Evolutionary conservation across 176 grass and related monocot genomes (phyloP).

Genomic region (Carex pumila): DNA sequence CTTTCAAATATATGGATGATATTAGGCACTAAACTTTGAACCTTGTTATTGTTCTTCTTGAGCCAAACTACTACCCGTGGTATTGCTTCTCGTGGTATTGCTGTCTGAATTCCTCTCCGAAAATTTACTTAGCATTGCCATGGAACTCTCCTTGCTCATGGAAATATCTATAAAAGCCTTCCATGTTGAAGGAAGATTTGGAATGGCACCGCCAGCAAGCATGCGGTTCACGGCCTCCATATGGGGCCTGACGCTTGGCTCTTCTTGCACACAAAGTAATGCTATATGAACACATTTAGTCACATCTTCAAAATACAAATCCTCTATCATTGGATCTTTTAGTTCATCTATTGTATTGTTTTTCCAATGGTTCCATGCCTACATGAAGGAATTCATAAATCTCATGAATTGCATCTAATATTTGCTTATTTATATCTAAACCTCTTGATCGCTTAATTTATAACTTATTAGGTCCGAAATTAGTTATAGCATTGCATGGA

Average conservation of each 20-base stretch:
- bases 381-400: background rate
- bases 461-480: background rate
- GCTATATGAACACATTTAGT: slow-evolving; percentile 16
- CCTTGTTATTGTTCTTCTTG: too few relatives aligned
- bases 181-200: background rate
- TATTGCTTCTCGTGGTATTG: background rate
- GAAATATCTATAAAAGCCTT: background rate
- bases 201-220: background rate
- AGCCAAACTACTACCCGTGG: too few relatives aligned
- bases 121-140: background rate
- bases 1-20: too few relatives aligned
- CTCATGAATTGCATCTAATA: background rate
- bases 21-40: too few relatives aligned
- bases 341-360: background rate
- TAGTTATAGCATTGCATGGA: background rate
- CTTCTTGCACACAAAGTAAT: slow-evolving; percentile 19
- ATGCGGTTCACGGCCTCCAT: slow-evolving; percentile 16
- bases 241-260: background rate
- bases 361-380: slow-evolving; percentile 17
- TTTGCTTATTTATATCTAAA: too few relatives aligned
- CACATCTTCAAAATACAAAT: slow-evolving; percentile 10
- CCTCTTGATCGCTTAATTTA: background rate
- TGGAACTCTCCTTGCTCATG: background rate
- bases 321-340: slow-evolving; percentile 8
- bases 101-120: background rate